These are phyloP conservation scores for Gloeophyllum trabeum DNA, from an alignment of 768 basidiomycete species.

Conservation along the genomic window DNA sequence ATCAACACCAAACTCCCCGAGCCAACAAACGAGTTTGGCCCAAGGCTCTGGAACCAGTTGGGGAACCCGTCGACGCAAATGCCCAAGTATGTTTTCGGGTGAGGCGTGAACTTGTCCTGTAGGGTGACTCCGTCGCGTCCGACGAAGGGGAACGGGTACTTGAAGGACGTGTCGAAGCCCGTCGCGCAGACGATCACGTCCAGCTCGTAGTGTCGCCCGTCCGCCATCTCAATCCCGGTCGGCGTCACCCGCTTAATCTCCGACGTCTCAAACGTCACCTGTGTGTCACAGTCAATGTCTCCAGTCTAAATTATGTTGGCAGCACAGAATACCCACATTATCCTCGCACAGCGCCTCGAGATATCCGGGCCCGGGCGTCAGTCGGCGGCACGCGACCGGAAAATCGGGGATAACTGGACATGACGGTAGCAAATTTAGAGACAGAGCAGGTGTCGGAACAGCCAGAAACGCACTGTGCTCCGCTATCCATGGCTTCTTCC, in stretches of 20 bases:
- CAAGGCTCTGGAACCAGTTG: constrained; percentile 50
- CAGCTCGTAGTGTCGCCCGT: constrained; percentile 41
- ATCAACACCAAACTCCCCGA: constrained; percentile 42
- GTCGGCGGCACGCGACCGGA: constrained; percentile 45
- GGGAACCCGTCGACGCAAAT: constrained; percentile 54
- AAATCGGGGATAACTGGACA: constrained; percentile 53
- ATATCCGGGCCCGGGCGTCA: constrained; percentile 61
- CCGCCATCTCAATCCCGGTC: constrained; percentile 42
- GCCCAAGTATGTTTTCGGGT: constrained; percentile 47
- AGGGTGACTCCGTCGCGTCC: constrained; percentile 42
- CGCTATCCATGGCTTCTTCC: constrained; percentile 49
- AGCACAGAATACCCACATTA: constrained; percentile 39
- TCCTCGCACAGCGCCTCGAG: constrained; percentile 53
- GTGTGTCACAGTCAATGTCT: no score
- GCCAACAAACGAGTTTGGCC: constrained; percentile 47
- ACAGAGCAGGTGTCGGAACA: background rate
- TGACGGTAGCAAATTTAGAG: no score
- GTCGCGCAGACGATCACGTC: constrained; percentile 58
- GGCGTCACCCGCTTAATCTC: constrained; percentile 39
- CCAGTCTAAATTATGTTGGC: no score
- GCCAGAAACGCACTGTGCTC: constrained; percentile 29
- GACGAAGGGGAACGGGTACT: constrained; percentile 37
- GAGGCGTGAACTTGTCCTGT: constrained; percentile 38
- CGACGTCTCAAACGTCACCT: constrained; percentile 43
- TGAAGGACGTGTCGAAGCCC: constrained; percentile 42